These are phyloP conservation scores for Beta vulgaris DNA, from an alignment of 148 eudicot species.

Conservation along the genomic window DNA sequence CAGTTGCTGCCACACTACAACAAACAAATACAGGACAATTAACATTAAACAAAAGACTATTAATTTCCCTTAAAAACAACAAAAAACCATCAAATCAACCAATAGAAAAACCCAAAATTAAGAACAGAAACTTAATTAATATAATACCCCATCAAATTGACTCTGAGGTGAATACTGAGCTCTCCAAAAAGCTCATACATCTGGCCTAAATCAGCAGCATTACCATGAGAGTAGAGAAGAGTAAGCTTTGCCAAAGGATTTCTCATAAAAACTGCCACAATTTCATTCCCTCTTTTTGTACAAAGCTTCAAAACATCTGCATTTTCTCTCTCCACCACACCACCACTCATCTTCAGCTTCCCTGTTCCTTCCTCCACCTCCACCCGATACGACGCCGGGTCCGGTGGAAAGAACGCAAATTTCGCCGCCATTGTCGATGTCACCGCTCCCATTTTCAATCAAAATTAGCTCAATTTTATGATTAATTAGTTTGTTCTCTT, in stretches of 20 bases:
- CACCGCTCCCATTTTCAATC: constrained; percentile 55
- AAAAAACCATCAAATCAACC: constrained; percentile 5
- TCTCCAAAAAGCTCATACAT: constrained; percentile 72
- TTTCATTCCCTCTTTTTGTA: constrained; percentile 44
- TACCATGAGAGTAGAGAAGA: constrained; percentile 73
- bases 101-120: background rate
- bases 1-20: background rate
- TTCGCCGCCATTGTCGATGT: constrained; percentile 89
- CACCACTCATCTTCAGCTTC: constrained; percentile 35
- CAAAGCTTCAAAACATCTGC: constrained; percentile 32
- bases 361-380: constrained; percentile 39
- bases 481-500: background rate
- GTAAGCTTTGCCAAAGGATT: constrained; percentile 51
- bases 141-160: constrained; percentile 71
- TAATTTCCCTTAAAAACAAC: background rate
- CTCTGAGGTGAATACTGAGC: constrained; percentile 63
- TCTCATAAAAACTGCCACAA: constrained; percentile 42
- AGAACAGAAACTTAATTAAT: background rate
- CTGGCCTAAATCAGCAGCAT: constrained; percentile 89
- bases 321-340: constrained; percentile 36
- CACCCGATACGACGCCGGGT: constrained; percentile 66
- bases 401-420: constrained; percentile 79
- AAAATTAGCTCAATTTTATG: too few relatives aligned
- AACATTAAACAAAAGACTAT: background rate
- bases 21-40: background rate